Evolutionary conservation across 106 monocot species (phyloP), one percentile per base, ranked within the genome.

Genomic region (Platanthera zijinensis): DNA sequence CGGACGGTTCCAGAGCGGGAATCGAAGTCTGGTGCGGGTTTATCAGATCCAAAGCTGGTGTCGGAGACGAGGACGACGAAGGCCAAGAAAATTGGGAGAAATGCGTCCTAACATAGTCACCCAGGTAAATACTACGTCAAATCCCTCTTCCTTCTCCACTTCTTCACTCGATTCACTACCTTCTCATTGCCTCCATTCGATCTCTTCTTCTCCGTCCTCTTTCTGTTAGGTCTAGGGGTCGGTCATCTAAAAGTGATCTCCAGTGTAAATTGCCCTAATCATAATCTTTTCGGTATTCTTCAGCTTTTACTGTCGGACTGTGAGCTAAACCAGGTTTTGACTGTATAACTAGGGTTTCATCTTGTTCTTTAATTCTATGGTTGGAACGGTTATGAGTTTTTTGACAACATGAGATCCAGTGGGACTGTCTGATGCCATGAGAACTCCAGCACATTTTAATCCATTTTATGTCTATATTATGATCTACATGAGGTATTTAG

Each of bases 21-120:
- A 17, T 6, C 15, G 48, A 12, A 48, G 48, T 48, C 46, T 47
- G 17, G 6, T 47, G 53, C 53, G 17, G 39, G 25, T 9, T 4
- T 14, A 53, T 30, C 11, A 39, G 22, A 67, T 67, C 67, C 6
- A 12, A 12, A 67, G 25, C 45, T 9, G 63, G 18, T 39, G 39
- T 63, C 25, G 63, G 39, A 13, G 32, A 70, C 46, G 70, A 48
- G 10, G 47, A 45, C 30, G 68, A 48, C 15, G 70, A 48, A 70
- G 72, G 11, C 72, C 50, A 51, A 51, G 39, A 51, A 51, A 72
- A n/a, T 51, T 9, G 49, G 19, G 5, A 70, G 51, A 51, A 72
- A 72, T 72, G 72, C n/a, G 72, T 15, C 51, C 72, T 50, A 72
- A 72, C 72, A 72, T 72, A 50, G 72, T 72, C 72, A 72, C 72